These are phyloP conservation scores for Aureobasidium sp. DNA, from an alignment of 2,329 filamentous ascomycete genomes.

Conservation along the genomic window DNA sequence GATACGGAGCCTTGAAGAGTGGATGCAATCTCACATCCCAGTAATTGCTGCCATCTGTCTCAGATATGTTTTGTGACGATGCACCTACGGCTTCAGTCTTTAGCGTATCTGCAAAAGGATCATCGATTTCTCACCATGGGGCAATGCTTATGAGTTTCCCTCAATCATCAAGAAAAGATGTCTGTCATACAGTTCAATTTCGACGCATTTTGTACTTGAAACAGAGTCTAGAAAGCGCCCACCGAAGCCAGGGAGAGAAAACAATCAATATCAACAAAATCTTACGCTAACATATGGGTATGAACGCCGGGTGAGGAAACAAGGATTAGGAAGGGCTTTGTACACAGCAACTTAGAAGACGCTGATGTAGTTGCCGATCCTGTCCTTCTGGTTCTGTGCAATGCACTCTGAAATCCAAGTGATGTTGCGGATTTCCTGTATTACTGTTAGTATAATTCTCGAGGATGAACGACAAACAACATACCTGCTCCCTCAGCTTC, in stretches of 20 bases:
- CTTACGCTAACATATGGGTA: conserved; percentile 15
- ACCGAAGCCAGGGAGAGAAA: background rate
- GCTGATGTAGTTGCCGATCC: conserved; percentile 97
- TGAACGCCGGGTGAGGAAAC: conserved; percentile 9
- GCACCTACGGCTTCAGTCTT: no score
- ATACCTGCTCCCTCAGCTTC: conserved; percentile 90
- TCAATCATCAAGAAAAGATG: background rate
- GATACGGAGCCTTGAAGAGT: no score
- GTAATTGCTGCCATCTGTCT: no score
- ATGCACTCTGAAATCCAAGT: conserved; percentile 99
- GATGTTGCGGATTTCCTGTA: conserved; percentile 95
- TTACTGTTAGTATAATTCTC: conserved; percentile 19
- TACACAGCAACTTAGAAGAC: conserved; percentile 56
- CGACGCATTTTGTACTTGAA: conserved; percentile 7
- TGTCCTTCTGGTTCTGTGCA: conserved; percentile 98
- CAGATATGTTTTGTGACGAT: no score
- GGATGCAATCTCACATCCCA: no score
- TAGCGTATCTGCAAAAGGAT: no score
- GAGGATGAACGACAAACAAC: conserved; percentile 19
- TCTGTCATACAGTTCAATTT: background rate
- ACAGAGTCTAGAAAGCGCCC: background rate
- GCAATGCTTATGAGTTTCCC: no score
- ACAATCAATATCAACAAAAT: conserved; percentile 5
- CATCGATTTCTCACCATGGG: no score
- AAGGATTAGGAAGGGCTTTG: background rate